phyloP scores from a whole-genome alignment of 2,329 filamentous ascomycete genomes.

The Fusarium solani-melongenae region DNA sequence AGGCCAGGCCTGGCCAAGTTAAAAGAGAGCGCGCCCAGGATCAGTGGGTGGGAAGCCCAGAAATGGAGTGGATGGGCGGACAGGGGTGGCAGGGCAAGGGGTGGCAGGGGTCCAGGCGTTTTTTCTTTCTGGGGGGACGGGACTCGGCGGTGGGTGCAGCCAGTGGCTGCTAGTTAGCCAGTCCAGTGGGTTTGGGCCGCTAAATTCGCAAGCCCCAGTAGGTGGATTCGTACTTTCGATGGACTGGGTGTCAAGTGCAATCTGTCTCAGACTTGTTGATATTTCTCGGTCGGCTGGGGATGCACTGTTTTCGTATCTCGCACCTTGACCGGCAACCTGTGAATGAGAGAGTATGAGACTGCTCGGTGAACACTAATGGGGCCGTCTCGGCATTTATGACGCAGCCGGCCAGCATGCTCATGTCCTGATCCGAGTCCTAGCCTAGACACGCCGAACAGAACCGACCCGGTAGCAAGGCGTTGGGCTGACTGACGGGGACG shows the following conservation, averaged over 20 bases:
- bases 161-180: neutral
- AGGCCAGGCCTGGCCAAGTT: conserved; percentile 26
- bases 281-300: conserved; percentile 8
- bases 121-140: conserved; percentile 18
- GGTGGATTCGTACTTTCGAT: neutral
- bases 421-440: neutral
- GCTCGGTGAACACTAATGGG: neutral
- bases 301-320: conserved; percentile 4
- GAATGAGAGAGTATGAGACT: neutral
- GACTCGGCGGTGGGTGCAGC: neutral
- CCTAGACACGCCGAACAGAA: neutral
- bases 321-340: neutral
- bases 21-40: conserved; percentile 9
- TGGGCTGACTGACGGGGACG: conserved; percentile 17
- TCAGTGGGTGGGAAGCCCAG: conserved; percentile 1
- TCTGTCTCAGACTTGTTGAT: conserved; percentile 27
- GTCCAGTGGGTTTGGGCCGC: conserved; percentile 11
- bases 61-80: conserved; percentile 1
- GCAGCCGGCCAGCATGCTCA: conserved; percentile 1
- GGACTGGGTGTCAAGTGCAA: conserved; percentile 8
- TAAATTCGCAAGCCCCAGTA: conserved; percentile 8
- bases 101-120: conserved; percentile 28
- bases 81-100: conserved; percentile 27
- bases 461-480: neutral
- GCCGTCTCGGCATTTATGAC: neutral